Evolutionary conservation across 2,329 filamentous ascomycete genomes (phyloP), one percentile per base, ranked within the genome.

Genomic region (Davidsoniella australis): DNA sequence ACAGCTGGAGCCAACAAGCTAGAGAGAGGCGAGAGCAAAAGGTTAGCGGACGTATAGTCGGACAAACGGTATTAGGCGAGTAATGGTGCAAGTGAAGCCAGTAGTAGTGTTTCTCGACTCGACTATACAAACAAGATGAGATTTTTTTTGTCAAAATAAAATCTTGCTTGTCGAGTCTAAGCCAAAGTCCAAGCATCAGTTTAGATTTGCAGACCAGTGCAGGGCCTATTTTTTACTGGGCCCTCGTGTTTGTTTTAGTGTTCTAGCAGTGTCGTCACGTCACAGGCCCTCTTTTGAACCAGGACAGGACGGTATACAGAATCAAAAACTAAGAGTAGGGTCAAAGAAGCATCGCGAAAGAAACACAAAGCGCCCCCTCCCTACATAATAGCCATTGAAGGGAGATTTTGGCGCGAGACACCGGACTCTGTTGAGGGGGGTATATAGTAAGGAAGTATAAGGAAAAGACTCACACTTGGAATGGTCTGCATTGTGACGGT

Each of bases 1-100:
- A 63, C 73, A 74, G 62, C 75, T 72, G 57, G 74, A 71, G 62
- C 73, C 75, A 63, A 77, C 71, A 58, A 78, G 73, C 75, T 78
- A 58, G 45, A 48, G 54, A 33, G 50, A 54, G 41, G 37, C 29
- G 42, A 17, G 20, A 45, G 26, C 8, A 20, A n/a, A 16, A 17
- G 6, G 46, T 46, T 33, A 33, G 29, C 29, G 29, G 8, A 33
- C 8, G 29, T 6, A 33, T 33, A 6, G 29, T 33, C 33, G 17
- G 33, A 12, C 16, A 39, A 46, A 10, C 16, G 2, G 29, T 33
- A 33, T 33, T 23, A 40, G 14, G 41, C 16, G n/a, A 23, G 26
- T 33, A 12, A 23, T 23, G 1, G 5, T 23, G 20, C 20, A 47
- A 14, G 16, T 40, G 6, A n/a, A 5, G 20, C 23, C 18, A 8